Evolutionary conservation across 2,329 filamentous ascomycete genomes (phyloP).

Genomic region (Colletotrichum navitas): DNA sequence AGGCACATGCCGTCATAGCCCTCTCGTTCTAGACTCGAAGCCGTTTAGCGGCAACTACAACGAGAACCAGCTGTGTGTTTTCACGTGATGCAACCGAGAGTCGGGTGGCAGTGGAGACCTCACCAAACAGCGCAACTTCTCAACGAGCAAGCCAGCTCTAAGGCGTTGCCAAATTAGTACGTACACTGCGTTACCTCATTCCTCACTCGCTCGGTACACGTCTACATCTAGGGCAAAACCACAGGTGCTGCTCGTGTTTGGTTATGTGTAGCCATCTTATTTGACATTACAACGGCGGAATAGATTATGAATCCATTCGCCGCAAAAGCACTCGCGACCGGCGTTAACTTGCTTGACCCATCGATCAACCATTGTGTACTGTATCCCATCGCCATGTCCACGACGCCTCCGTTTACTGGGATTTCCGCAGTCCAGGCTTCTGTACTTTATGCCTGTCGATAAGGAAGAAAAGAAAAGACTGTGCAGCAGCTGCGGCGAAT

Average conservation of each 20-base stretch:
- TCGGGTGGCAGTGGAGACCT: not conserved
- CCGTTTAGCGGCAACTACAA: constrained; percentile 23
- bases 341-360: not conserved
- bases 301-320: not conserved
- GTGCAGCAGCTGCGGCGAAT: not conserved
- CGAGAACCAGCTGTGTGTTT: not conserved
- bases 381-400: constrained; percentile 1
- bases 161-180: not conserved
- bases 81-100: constrained; percentile 20
- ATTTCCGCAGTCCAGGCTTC: not conserved
- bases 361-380: not conserved
- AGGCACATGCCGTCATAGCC: constrained; percentile 43
- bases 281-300: not conserved
- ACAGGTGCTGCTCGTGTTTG: not conserved
- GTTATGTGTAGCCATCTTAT: not conserved
- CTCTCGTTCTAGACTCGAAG: constrained; percentile 31
- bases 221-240: not conserved
- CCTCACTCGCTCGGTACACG: not conserved
- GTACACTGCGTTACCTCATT: constrained; percentile 5
- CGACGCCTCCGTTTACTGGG: constrained; percentile 11
- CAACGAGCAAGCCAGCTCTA: not conserved
- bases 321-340: not conserved
- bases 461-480: not conserved
- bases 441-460: not conserved
- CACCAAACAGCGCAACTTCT: not conserved